Conservation (phyloP, 257 asterid genomes). For the Solanum chmielewskii region DNA sequence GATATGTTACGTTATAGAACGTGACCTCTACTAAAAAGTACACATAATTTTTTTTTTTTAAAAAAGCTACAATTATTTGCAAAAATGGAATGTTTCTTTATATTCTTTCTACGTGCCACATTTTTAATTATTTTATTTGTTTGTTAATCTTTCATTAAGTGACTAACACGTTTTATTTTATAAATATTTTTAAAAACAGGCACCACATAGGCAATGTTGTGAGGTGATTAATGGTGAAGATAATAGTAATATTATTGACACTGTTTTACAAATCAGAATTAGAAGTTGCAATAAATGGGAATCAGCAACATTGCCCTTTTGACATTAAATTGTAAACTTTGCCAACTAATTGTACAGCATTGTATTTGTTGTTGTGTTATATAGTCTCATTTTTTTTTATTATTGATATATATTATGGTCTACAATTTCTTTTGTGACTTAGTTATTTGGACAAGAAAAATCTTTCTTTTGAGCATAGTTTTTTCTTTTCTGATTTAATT, state of each 20-base stretch:
- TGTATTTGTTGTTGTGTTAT: neutral
- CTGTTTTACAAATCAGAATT: conserved; percentile 20
- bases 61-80: neutral
- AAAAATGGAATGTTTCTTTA: neutral
- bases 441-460: neutral
- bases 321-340: neutral
- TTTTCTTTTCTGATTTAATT: no score
- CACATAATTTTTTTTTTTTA: neutral
- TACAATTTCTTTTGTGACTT: neutral
- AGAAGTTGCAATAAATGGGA: conserved; percentile 49
- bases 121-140: neutral
- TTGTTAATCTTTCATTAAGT: neutral
- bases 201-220: conserved; percentile 61
- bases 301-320: conserved; percentile 36
- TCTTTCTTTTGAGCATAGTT: neutral
- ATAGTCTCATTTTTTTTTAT: neutral
- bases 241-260: conserved; percentile 11
- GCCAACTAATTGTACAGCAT: neutral
- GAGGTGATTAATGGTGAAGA: conserved; percentile 25
- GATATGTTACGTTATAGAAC: neutral
- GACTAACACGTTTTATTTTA: conserved; percentile 1
- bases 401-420: neutral
- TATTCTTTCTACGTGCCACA: neutral
- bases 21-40: neutral
- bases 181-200: conserved; percentile 19